phyloP scores from a whole-genome alignment of 208 protist species.

The Leishmania mexicana region DNA sequence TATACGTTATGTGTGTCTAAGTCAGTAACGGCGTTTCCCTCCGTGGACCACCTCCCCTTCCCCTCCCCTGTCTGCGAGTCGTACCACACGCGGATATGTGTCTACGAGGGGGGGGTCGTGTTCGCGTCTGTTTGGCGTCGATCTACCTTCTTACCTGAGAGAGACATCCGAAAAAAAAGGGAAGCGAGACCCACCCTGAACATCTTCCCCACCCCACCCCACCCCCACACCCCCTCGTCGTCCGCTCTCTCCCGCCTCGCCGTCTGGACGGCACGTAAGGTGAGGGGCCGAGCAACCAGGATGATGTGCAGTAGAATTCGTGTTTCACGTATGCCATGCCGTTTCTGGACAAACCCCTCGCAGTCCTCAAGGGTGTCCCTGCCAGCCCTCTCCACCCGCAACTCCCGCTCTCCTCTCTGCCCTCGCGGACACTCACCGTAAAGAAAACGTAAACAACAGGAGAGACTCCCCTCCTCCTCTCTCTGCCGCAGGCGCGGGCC shows the following conservation, averaged over 20 bases:
- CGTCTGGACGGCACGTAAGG: background rate
- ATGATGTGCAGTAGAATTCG: background rate
- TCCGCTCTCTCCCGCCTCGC: background rate
- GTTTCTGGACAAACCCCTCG: background rate
- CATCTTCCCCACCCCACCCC: too few relatives aligned
- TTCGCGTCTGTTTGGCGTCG: background rate
- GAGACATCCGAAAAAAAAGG: background rate
- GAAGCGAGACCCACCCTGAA: background rate
- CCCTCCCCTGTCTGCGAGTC: background rate
- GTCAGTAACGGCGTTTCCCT: slow-evolving; percentile 2
- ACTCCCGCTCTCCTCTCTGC: background rate
- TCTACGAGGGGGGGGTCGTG: background rate
- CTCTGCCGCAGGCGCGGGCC: background rate
- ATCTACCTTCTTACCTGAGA: background rate
- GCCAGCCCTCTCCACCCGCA: background rate
- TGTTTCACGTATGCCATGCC: too few relatives aligned
- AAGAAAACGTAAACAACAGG: background rate
- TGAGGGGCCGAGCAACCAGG: background rate
- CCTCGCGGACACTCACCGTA: background rate
- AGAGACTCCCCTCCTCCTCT: too few relatives aligned
- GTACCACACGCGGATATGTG: background rate
- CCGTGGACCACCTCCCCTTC: background rate
- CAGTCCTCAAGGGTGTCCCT: background rate
- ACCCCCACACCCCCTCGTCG: background rate
- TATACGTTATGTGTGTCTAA: background rate